These are phyloP conservation scores for Cordyceps pruinosa DNA, from an alignment of 2,329 filamentous ascomycete species.

Conservation along the genomic window DNA sequence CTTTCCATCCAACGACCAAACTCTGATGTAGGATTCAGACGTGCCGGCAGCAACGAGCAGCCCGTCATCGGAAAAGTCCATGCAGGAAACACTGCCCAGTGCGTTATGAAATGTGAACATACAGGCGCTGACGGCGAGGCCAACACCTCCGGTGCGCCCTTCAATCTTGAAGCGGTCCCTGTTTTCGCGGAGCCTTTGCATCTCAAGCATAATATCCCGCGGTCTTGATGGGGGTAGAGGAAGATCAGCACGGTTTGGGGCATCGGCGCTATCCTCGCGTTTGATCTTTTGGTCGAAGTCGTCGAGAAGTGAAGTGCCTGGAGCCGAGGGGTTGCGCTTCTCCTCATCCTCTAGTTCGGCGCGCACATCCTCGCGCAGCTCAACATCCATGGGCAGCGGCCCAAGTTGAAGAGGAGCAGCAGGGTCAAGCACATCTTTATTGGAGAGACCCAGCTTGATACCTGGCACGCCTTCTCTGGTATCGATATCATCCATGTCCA, in stretches of 20 bases:
- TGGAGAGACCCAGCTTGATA: constrained; percentile 53
- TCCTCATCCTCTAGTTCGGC: constrained; percentile 85
- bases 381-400: constrained; percentile 73
- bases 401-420: constrained; percentile 64
- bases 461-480: constrained; percentile 59
- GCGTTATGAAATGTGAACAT: constrained; percentile 99
- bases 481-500: constrained; percentile 57
- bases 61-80: constrained; percentile 92
- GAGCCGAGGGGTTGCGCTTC: constrained; percentile 60
- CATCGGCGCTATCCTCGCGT: constrained; percentile 81
- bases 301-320: constrained; percentile 68
- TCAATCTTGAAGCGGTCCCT: constrained; percentile 88
- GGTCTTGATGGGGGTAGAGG: constrained; percentile 84
- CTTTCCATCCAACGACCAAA: constrained; percentile 87
- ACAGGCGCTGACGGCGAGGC: constrained; percentile 77
- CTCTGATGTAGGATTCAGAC: constrained; percentile 87
- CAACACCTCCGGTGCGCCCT: constrained; percentile 72
- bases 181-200: constrained; percentile 88
- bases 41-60: constrained; percentile 83
- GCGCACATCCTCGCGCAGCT: constrained; percentile 77
- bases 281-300: constrained; percentile 87
- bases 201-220: constrained; percentile 86
- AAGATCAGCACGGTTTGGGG: constrained; percentile 67
- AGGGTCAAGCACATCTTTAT: constrained; percentile 53
- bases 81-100: constrained; percentile 80